These are phyloP conservation scores for Sclerotinia sclerotiorum DNA, from an alignment of 2,329 filamentous ascomycete species.

Conservation along the genomic window DNA sequence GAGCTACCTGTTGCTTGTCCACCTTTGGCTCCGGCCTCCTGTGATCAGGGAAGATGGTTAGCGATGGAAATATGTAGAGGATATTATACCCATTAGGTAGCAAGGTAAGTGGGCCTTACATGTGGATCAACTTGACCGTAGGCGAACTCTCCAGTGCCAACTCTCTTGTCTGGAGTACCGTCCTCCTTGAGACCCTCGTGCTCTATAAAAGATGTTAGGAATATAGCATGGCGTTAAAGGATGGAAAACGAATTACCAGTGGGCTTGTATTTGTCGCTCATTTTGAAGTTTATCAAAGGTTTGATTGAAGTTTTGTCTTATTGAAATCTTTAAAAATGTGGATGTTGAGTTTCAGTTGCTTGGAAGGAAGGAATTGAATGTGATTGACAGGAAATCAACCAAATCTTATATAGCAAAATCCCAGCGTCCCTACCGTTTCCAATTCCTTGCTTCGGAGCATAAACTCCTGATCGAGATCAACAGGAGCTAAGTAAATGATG, in stretches of 20 bases:
- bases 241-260: conserved; percentile 20
- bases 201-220: conserved; percentile 35
- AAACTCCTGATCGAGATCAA: neutral
- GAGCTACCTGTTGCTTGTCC: neutral
- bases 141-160: conserved; percentile 41
- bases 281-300: conserved; percentile 22
- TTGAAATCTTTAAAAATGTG: neutral
- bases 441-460: neutral
- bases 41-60: neutral
- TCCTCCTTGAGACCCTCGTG: conserved; percentile 47
- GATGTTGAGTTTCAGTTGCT: neutral
- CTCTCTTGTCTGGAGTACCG: conserved; percentile 45
- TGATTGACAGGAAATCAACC: neutral
- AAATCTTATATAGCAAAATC: conserved; percentile 10
- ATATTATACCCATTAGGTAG: conserved; percentile 12
- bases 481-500: neutral
- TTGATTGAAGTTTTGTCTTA: neutral
- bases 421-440: neutral
- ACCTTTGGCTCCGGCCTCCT: conserved; percentile 1
- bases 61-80: neutral
- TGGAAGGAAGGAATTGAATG: neutral
- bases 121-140: conserved; percentile 9
- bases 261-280: conserved; percentile 29
- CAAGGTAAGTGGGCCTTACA: neutral
- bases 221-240: neutral